Evolutionary conservation across 2,329 filamentous ascomycete species (phyloP), one percentile per base, ranked within the genome.

Genomic region (Neospermospora avenae): DNA sequence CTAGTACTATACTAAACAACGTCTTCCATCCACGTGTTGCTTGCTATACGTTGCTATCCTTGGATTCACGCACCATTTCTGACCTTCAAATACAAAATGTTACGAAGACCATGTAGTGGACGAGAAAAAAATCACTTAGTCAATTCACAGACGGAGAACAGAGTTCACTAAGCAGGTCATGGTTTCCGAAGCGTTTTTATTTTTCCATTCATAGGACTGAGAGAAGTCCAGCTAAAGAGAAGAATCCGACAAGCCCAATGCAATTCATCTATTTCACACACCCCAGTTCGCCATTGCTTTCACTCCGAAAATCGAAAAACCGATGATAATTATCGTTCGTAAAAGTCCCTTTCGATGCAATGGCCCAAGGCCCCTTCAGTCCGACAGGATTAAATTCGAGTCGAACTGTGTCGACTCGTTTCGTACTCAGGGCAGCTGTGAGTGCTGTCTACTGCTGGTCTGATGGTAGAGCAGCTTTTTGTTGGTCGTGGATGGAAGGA

Each of bases 251-350:
- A 65, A 59, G 55, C 65, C 57, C 66, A 62, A 67, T 68, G 63
- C 65, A 62, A 65, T 68, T 62, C 65, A 63, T 71, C 68, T 70
- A 69, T 67, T 63, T 65, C 64, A 68, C 68, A 56, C 48, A 51
- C 48, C 68, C 59, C 34, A 53, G 11, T 70, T 70, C 69, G 68
- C 70, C 69, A 48, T 69, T 68, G 63, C 63, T 68, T 51, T 66
- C 64, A 68, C 68, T 68, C 60, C 61, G 53, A 67, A 65, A 53
- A 63, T 45, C 45, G 60, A 67, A 63, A 69, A 67, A 68, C 44
- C 45, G 61, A 67, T 64, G 64, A 68, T 67, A 67, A 67, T 64
- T 64, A 68, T 69, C 67, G 62, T 69, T 69, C 67, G 62, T 70
- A 58, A 67, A 65, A 61, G 65, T 65, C 66, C 55, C n/a, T 20